phyloP scores from a whole-genome alignment of 129 eudicot species.

The Smallanthus sonchifolius region DNA sequence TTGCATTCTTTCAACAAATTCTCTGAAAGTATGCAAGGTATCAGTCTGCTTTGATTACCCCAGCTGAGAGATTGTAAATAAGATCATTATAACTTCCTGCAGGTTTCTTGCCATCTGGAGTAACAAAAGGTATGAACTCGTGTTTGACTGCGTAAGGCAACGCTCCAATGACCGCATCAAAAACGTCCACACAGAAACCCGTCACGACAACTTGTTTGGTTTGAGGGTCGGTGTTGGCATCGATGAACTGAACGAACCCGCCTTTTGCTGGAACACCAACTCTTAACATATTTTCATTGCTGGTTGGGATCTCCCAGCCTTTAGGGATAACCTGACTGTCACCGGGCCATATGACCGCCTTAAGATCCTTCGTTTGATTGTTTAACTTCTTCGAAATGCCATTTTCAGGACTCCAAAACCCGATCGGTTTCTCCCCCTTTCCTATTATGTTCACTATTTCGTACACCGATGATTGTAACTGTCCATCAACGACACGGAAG shows the following conservation, averaged over 20 bases:
- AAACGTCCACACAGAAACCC: slow-evolving; percentile 1
- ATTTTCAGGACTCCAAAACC: slow-evolving; percentile 1
- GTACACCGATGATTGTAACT: slow-evolving; percentile 3
- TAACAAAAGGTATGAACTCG: slow-evolving; percentile 2
- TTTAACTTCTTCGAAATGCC: background rate
- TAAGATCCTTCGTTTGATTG: background rate
- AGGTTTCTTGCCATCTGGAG: slow-evolving; percentile 13
- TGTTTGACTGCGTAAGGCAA: background rate
- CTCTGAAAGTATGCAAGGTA: background rate
- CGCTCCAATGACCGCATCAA: background rate
- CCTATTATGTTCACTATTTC: background rate
- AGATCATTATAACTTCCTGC: slow-evolving; percentile 4
- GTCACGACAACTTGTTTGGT: slow-evolving; percentile 5
- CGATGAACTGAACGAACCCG: slow-evolving; percentile 3
- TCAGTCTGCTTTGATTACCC: background rate
- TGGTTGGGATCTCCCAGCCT: slow-evolving; percentile 11
- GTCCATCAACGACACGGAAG: background rate
- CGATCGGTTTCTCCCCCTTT: background rate
- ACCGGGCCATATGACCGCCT: background rate
- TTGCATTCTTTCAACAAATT: background rate
- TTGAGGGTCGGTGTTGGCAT: slow-evolving; percentile 1
- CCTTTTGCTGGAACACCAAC: slow-evolving; percentile 12
- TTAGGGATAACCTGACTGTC: slow-evolving; percentile 1
- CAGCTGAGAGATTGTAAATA: background rate
- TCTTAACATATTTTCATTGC: slow-evolving; percentile 3